phyloP scores from a whole-genome alignment of 1,284 basidiomycete species.

The Tausonia pullulans region DNA sequence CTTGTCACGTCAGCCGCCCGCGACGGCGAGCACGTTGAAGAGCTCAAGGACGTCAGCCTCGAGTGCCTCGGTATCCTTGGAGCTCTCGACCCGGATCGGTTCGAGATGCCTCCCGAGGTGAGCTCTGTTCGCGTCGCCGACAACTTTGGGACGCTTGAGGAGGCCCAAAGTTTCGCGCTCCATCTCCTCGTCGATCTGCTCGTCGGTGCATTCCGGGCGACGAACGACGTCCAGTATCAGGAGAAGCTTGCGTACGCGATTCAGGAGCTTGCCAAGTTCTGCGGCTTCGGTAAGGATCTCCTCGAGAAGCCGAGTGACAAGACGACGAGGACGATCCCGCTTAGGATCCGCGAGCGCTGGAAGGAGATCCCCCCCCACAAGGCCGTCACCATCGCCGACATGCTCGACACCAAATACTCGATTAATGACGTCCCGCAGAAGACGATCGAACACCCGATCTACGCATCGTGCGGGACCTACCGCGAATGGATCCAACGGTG shows the following conservation, averaged over 20 bases:
- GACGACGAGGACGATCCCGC: slow-evolving; percentile 40
- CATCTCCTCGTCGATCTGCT: slow-evolving; percentile 79
- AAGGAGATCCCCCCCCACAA: slow-evolving; percentile 60
- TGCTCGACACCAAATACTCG: slow-evolving; percentile 63
- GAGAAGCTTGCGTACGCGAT: slow-evolving; percentile 81
- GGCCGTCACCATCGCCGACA: slow-evolving; percentile 73
- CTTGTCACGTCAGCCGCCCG: slow-evolving; percentile 62
- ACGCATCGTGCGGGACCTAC: slow-evolving; percentile 63
- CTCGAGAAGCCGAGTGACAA: slow-evolving; percentile 8
- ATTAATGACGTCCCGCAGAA: slow-evolving; percentile 24
- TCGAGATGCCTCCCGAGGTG: slow-evolving; percentile 55
- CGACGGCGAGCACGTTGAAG: slow-evolving; percentile 55
- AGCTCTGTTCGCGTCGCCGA: slow-evolving; percentile 59
- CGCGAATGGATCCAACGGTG: slow-evolving; percentile 93
- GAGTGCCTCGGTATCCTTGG: slow-evolving; percentile 92
- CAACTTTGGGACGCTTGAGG: slow-evolving; percentile 73
- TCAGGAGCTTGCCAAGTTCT: slow-evolving; percentile 82
- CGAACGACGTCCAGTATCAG: slow-evolving; percentile 89
- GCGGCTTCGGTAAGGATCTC: slow-evolving; percentile 56
- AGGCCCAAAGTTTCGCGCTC: slow-evolving; percentile 68
- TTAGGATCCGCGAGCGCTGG: slow-evolving; percentile 65
- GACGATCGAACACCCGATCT: slow-evolving; percentile 52
- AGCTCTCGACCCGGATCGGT: slow-evolving; percentile 90
- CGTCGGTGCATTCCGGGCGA: slow-evolving; percentile 83
- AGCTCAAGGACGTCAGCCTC: slow-evolving; percentile 58